Evolutionary conservation across 148 eudicot genomes (phyloP).

Genomic region (Persicaria tinctoria): DNA sequence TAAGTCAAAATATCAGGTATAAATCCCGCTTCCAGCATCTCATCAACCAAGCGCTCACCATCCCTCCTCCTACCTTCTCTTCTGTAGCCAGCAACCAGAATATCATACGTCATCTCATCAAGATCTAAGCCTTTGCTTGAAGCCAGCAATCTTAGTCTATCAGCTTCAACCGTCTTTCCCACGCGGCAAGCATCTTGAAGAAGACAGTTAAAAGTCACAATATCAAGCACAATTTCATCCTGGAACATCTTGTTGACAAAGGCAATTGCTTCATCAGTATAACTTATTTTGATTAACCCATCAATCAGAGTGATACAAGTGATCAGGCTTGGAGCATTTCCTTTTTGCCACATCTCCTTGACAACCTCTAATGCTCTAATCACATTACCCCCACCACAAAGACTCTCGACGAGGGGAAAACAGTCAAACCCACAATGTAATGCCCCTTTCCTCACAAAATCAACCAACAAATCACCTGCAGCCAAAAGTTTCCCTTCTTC

Average conservation of each 20-base stretch:
- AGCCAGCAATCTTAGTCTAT: slow-evolving; percentile 68
- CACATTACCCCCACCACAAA: slow-evolving; percentile 41
- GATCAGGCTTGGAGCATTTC: slow-evolving; percentile 58
- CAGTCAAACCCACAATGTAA: slow-evolving; percentile 53
- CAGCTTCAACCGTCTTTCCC: slow-evolving; percentile 56
- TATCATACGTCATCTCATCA: slow-evolving; percentile 54
- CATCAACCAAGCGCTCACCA: slow-evolving; percentile 62
- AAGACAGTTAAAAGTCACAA: slow-evolving; percentile 77
- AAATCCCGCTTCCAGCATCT: slow-evolving; percentile 81
- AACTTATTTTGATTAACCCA: slow-evolving; percentile 46
- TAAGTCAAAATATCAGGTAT: slow-evolving; percentile 74
- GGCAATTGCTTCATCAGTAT: slow-evolving; percentile 34
- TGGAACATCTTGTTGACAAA: slow-evolving; percentile 60
- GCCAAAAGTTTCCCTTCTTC: slow-evolving; percentile 31
- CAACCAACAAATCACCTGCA: slow-evolving; percentile 68
- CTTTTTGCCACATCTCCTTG: slow-evolving; percentile 59
- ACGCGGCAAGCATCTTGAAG: slow-evolving; percentile 51
- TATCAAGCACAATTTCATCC: slow-evolving; percentile 53
- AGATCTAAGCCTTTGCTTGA: slow-evolving; percentile 59
- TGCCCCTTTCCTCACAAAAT: slow-evolving; percentile 59
- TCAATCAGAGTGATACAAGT: slow-evolving; percentile 75
- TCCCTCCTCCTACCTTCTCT: slow-evolving; percentile 65
- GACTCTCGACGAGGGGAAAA: slow-evolving; percentile 45
- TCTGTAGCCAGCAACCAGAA: slow-evolving; percentile 63
- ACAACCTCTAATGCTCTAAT: slow-evolving; percentile 52